phyloP scores from a whole-genome alignment of 1,284 basidiomycete species.

The Trichosporon coremiiforme region DNA sequence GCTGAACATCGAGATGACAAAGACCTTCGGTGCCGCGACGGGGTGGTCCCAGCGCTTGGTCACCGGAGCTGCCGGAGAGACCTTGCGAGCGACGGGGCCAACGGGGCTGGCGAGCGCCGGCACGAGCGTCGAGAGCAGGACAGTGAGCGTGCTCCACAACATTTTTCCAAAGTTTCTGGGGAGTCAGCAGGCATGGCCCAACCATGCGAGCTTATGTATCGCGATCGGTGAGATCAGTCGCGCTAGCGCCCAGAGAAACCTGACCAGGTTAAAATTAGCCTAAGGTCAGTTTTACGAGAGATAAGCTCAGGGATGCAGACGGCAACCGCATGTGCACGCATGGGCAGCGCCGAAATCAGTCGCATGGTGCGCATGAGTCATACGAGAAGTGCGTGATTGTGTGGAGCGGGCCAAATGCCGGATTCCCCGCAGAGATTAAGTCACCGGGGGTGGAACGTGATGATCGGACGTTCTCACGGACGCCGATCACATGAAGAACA shows the following conservation, averaged over 20 bases:
- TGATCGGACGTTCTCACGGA: neutral
- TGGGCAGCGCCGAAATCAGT: too few species aligned
- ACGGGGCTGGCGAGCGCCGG: neutral
- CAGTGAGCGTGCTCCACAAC: neutral
- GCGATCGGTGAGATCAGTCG: neutral
- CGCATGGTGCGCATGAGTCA: neutral
- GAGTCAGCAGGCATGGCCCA: neutral
- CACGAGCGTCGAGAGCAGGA: neutral
- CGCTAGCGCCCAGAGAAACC: neutral
- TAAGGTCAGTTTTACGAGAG: neutral
- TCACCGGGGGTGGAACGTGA: neutral
- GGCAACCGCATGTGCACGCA: neutral
- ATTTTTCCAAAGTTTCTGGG: neutral
- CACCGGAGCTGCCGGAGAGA: neutral
- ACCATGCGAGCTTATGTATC: neutral
- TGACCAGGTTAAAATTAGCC: neutral
- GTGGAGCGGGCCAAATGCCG: neutral
- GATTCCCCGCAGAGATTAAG: too few species aligned
- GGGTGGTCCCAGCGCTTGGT: slow-evolving; percentile 8
- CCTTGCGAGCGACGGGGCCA: neutral
- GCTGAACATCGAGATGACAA: slow-evolving; percentile 42
- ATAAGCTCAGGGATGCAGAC: slow-evolving; percentile 2
- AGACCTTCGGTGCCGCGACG: slow-evolving; percentile 11
- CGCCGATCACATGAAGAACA: slow-evolving; percentile 5
- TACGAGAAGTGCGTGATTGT: neutral